Percentiles rank a stretch among this genome's conserved stretches.
phyloP scores from a whole-genome alignment of 1,284 basidiomycete genomes.

The Cutaneotrichosporon sp. region DNA sequence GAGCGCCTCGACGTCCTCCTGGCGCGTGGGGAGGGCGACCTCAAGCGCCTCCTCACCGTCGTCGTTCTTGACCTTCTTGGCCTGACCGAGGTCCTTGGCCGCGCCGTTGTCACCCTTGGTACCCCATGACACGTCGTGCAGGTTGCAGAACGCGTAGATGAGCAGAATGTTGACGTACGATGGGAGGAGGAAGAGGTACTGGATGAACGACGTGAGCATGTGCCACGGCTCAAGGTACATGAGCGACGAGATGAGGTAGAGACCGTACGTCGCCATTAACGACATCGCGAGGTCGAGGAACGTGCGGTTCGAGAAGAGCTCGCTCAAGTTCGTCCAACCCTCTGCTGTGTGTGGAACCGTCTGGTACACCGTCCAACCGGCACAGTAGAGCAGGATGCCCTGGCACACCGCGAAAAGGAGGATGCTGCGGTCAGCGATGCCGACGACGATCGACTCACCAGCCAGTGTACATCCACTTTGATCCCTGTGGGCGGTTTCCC shows the following conservation, averaged over 20 bases:
- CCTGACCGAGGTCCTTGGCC: slow-evolving; percentile 80
- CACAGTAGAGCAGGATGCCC: slow-evolving; percentile 68
- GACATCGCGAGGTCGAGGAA: slow-evolving; percentile 70
- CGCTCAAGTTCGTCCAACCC: slow-evolving; percentile 69
- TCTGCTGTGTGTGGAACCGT: slow-evolving; percentile 70
- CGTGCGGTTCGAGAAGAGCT: slow-evolving; percentile 65
- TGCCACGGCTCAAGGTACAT: slow-evolving; percentile 91
- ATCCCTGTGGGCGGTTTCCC: slow-evolving; percentile 82
- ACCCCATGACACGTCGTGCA: slow-evolving; percentile 83
- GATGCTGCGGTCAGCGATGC: slow-evolving; percentile 21
- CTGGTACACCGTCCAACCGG: slow-evolving; percentile 81
- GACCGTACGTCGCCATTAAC: slow-evolving; percentile 73
- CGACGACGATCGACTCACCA: slow-evolving; percentile 9
- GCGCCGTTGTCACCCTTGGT: slow-evolving; percentile 88
- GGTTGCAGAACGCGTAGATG: slow-evolving; percentile 69
- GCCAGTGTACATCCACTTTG: slow-evolving; percentile 71
- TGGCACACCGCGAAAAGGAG: slow-evolving; percentile 50
- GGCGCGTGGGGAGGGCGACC: slow-evolving; percentile 74
- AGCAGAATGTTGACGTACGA: slow-evolving; percentile 78
- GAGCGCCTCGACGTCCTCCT: slow-evolving; percentile 81
- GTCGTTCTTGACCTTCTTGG: slow-evolving; percentile 76
- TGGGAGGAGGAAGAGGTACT: slow-evolving; percentile 56
- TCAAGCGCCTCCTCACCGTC: slow-evolving; percentile 78
- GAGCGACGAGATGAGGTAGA: slow-evolving; percentile 82
- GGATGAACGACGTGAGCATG: slow-evolving; percentile 81